Evolutionary conservation across 2,329 filamentous ascomycete genomes (phyloP), one percentile per base, ranked within the genome.

Genomic region (Ramularia collo-cygni): DNA sequence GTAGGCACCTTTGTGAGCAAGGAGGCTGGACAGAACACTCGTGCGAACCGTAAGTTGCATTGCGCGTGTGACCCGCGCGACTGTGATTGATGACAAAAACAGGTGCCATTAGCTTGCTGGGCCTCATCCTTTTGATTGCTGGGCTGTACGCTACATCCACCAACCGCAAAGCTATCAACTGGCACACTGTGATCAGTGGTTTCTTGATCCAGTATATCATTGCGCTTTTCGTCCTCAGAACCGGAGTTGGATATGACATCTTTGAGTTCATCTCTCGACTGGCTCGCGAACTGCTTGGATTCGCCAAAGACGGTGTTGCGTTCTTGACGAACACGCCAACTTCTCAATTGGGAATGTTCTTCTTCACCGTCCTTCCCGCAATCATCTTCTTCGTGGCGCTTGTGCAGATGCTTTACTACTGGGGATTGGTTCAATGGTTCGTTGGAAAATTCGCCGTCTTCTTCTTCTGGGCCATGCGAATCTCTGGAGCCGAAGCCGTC

Each of bases 331-430:
- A 68, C 10, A 38, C 53, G 29, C 14, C 15, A 16, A 31, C 29
- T 10, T 31, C 29, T 14, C n/a, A 31, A 16, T 15, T 31, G 9
- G 0, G 60, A 63, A n/a, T 75, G 75, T 95, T 94, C 75, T 71
- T 95, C 48, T 72, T 83, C 35, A 69, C 73, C 35, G 87, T 94
- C 47, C 74, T 93, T n/a, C 87, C 89, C 0, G 81, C 89, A 55
- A 93, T 95, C 65, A 86, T 95, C 68, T 95, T 95, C 77, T 95
- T 95, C 77, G 84, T 95, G 43, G 79, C 88, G 1, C 72, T 95
- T n/a, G 86, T 94, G 17, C 85, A 93, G 64, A 76, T 95, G 27
- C 65, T 93, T 30, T 93, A 85, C 69, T 83, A 89, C 69, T 72
- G 80, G 53, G 84, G 83, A 2, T 71, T 88, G 48, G 68, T 95